Percentiles rank a stretch among this genome's conserved stretches.
Evolutionary conservation across 2,329 filamentous ascomycete species (phyloP).

Genomic region (Moelleriella libera): DNA sequence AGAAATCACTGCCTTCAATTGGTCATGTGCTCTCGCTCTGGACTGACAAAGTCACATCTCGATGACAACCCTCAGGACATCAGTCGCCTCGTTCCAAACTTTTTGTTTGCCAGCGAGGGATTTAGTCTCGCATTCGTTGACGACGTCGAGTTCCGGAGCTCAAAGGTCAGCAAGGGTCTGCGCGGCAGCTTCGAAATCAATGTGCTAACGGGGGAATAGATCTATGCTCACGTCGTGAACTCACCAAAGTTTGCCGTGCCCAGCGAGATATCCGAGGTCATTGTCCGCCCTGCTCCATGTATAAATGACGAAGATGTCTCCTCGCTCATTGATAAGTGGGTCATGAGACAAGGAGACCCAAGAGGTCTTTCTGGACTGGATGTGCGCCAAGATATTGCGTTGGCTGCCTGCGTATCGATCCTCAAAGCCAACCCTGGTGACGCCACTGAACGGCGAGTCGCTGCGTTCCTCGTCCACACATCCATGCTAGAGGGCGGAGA

Average conservation of each 20-base stretch:
- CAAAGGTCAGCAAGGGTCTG: neutral
- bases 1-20: conserved; percentile 44
- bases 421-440: neutral
- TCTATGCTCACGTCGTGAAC: neutral
- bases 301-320: neutral
- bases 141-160: conserved; percentile 34
- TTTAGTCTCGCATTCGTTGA: conserved; percentile 52
- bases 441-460: neutral
- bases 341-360: neutral
- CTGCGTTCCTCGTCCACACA: neutral
- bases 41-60: neutral
- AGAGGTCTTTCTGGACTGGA: neutral
- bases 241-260: too few species aligned
- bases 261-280: neutral
- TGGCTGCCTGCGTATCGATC: neutral
- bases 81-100: neutral
- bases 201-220: neutral
- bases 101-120: conserved; percentile 24
- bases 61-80: neutral
- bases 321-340: neutral
- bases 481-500: neutral
- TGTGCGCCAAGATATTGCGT: neutral
- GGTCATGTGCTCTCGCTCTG: conserved; percentile 33
- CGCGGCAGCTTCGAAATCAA: neutral
- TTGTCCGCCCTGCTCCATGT: neutral